A percentile compares a stretch with the other conserved stretches of the same genome.
phyloP scores from a whole-genome alignment of 2,329 filamentous ascomycete genomes.

The Arthroderma sp. region DNA sequence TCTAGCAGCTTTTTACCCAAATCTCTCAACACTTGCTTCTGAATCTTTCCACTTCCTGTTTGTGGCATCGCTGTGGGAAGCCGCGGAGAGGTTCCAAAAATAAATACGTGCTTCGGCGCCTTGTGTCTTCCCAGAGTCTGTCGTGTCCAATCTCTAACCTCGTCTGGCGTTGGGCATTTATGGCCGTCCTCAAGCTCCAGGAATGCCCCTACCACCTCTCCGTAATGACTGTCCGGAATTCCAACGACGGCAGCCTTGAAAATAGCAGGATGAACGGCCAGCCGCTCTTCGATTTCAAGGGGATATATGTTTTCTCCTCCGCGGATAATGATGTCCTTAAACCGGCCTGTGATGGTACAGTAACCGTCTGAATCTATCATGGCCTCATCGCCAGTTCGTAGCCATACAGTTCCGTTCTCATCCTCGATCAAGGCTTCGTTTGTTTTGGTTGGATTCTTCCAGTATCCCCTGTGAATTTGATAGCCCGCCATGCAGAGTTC shows the following conservation, averaged over 20 bases:
- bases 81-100: conserved; percentile 50
- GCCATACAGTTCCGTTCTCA: conserved; percentile 44
- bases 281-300: conserved; percentile 60
- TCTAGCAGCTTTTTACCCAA: conserved; percentile 28
- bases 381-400: conserved; percentile 50
- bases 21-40: conserved; percentile 46
- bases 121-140: conserved; percentile 52
- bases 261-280: conserved; percentile 51
- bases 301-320: conserved; percentile 64
- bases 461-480: conserved; percentile 50
- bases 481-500: conserved; percentile 71
- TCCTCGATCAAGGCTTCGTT: conserved; percentile 57
- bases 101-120: conserved; percentile 61
- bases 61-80: conserved; percentile 42
- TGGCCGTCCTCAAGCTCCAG: conserved; percentile 22
- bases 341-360: conserved; percentile 59
- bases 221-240: conserved; percentile 56
- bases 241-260: conserved; percentile 56
- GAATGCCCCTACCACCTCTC: conserved; percentile 60
- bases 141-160: conserved; percentile 51
- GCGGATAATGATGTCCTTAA: conserved; percentile 69
- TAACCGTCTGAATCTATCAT: conserved; percentile 46
- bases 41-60: conserved; percentile 60
- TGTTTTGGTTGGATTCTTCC: conserved; percentile 61
- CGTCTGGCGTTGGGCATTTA: conserved; percentile 35